Conservation (phyloP, 2,329 filamentous ascomycete genomes). For the Neurospora sp. region DNA sequence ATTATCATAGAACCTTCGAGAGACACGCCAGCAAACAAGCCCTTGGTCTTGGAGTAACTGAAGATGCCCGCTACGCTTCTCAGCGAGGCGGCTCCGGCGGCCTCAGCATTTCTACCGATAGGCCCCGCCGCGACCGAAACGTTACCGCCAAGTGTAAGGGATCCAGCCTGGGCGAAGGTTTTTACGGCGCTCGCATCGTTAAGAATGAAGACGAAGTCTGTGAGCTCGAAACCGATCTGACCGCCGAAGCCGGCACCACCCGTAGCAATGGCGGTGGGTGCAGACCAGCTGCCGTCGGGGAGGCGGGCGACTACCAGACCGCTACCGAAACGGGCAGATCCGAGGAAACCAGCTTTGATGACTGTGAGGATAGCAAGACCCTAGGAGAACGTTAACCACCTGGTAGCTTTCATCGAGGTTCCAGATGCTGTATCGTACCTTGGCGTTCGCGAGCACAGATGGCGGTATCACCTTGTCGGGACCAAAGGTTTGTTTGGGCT, state of each 20-base stretch:
- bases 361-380: constrained; percentile 80
- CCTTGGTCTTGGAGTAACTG: constrained; percentile 96
- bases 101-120: constrained; percentile 88
- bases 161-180: constrained; percentile 87
- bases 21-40: constrained; percentile 89
- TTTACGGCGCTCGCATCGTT: constrained; percentile 85
- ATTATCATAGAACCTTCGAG: constrained; percentile 89
- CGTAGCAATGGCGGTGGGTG: constrained; percentile 70
- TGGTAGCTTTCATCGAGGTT: neutral
- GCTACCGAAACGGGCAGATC: constrained; percentile 71
- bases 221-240: constrained; percentile 79
- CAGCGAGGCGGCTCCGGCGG: constrained; percentile 83
- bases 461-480: constrained; percentile 97
- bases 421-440: constrained; percentile 42
- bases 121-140: constrained; percentile 93
- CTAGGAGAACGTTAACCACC: constrained; percentile 17
- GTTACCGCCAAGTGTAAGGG: constrained; percentile 87
- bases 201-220: constrained; percentile 95
- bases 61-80: constrained; percentile 88
- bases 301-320: constrained; percentile 74
- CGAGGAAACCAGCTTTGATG: constrained; percentile 78
- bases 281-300: constrained; percentile 69
- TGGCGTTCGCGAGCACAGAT: constrained; percentile 77
- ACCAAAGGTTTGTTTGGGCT: constrained; percentile 85
- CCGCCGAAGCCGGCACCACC: constrained; percentile 75